A percentile compares a stretch with the other conserved stretches of the same genome.
These are phyloP conservation scores for Sporothrix inflata DNA, from an alignment of 2,329 filamentous ascomycete genomes.

Conservation along the genomic window DNA sequence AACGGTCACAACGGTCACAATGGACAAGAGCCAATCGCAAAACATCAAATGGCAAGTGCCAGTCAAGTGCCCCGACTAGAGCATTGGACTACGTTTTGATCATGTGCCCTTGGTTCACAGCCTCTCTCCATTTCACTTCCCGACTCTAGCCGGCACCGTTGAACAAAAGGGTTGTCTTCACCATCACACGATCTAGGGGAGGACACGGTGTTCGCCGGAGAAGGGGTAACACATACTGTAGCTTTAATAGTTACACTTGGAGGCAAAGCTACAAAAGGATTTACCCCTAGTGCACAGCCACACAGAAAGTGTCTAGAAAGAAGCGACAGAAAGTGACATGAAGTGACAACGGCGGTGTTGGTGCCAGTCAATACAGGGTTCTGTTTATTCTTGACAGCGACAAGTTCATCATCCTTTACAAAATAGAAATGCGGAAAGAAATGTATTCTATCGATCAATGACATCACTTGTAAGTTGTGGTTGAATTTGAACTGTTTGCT, in stretches of 20 bases:
- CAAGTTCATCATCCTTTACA: no score
- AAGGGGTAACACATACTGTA: not conserved
- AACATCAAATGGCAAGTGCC: not conserved
- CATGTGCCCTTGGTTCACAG: constrained; percentile 6
- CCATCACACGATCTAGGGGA: not conserved
- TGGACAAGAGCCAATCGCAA: not conserved
- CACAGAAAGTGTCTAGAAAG: not conserved
- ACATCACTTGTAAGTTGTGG: no score
- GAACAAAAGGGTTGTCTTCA: not conserved
- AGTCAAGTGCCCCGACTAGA: no score
- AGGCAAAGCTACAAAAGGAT: no score
- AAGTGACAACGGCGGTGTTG: no score
- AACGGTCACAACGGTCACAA: not conserved
- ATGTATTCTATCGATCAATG: no score
- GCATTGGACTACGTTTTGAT: not conserved
- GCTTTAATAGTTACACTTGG: not conserved
- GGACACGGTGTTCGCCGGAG: not conserved
- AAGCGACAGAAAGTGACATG: not conserved
- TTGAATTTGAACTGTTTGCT: no score
- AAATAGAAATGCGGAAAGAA: no score
- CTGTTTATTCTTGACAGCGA: no score
- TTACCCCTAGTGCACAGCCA: not conserved
- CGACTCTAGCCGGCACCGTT: not conserved
- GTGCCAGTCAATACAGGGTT: no score
- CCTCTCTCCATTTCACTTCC: not conserved